Base-by-base conservation (phyloP, 306 rosid species). In the Abrus pulchellus region DNA sequence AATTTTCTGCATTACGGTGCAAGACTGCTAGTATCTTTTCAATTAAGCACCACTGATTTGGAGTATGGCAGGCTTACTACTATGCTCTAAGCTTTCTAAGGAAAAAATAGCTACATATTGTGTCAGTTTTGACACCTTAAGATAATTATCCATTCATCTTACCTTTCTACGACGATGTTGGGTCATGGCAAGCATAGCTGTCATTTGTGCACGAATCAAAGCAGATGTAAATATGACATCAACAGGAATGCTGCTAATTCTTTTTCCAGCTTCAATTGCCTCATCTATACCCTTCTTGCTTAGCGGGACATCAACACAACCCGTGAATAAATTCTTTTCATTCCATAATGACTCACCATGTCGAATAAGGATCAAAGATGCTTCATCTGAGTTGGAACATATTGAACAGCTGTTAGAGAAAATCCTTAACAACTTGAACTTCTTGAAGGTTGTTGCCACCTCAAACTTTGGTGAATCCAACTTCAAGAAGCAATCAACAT, bases 101-200 rank as follows among this genome's bases (percentile, higher is more conserved):
- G 20, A 71, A 40, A 55, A 10, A 6, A 36, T 28, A 80, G 48
- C 12, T 2, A 64, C 75, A 65, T 66, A 61, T n/a, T 68, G 59
- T 14, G 20, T 52, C 43, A 34, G 64, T 82, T 67, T 36, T 29
- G 55, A 67, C 27, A n/a, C 66, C 40, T 2, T 3, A 53, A 73
- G 72, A 80, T 30, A 32, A 54, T 5, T 59, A 34, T 53, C 32
- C 32, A 52, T 47, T 77, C 34, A 4, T 32, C 27, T 79, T 88
- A 96, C 99, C 98, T 96, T 96, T 79, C 13, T 87, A 30, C 97
- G 93, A 28, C 98, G 97, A 72, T 96, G 98, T 84, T 96, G 98
- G 63, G 98, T 93, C 99, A 96, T 96, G 66, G 98, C 98, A 78
- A 93, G 99, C 99, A 96, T 96, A 52, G 99, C 99, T 68, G 99